Base-by-base conservation (phyloP, 495 filamentous ascomycete species). In the Staphylotrichum longicolle region DNA sequence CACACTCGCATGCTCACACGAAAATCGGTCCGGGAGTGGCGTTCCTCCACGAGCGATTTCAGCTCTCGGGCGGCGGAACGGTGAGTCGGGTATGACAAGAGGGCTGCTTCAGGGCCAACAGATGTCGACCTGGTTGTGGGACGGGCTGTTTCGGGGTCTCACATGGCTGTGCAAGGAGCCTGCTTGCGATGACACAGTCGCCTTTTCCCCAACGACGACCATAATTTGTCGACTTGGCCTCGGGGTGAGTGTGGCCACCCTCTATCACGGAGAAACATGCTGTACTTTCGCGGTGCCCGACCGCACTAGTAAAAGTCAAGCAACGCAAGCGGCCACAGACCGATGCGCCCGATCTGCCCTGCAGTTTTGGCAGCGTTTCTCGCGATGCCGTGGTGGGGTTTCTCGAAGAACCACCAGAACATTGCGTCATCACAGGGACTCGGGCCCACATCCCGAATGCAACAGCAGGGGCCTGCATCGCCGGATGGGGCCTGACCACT, bases 381-480 rank as follows among this genome's bases (percentile, higher is more conserved):
- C 20, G 20, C 20, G 20, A 11, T 52, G 47, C 37, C 12, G 44
- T 33, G 30, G 58, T 32, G 58, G 49, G 58, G 58, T 49, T 49
- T 4, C 8, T 55, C 51, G 3, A 27, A 37, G 6, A 39, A 44
- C 47, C 33, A 50, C 42, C 54, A 54, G 33, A 42, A 42, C 56
- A 63, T 63, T 63, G 61, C 61, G 61, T 63, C 61, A 63, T 63
- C 41, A 39, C 58, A 42, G 55, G 61, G 40, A 11, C 41, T 14
- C 35, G 27, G 44, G 20, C 35, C 56, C 56, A 58, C 55, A 40
- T 15, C 15, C 45, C 45, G 20, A 32, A 55, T 50, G 61, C 49
- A 49, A 63, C 61, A 59, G 49, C 52, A 35, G 56, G 55, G 61
- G 20, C 20, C 27, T 45, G 6, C 37, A 10, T 39, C 37, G 37